Base-by-base conservation (phyloP, 768 basidiomycete genomes). In the Chalciporus chontae region DNA sequence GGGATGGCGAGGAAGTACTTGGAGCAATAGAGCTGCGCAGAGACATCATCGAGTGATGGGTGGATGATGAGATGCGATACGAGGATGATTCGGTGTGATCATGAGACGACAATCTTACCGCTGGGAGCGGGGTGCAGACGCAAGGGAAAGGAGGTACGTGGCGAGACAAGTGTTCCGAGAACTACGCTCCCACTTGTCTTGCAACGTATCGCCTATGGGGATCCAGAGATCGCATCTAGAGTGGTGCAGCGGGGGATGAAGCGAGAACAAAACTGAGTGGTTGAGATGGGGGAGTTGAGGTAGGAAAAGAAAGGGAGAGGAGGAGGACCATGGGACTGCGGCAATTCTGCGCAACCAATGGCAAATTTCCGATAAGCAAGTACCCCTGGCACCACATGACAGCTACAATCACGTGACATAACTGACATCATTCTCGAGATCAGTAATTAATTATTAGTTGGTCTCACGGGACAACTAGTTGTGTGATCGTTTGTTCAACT, bases 151-250 rank as follows among this genome's bases (percentile, higher is more conserved):
- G 41, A n/a, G 54, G 46, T 57, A 65, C 58, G 51, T 44, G 17
- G 43, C 48, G 57, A 45, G 32, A 66, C 71, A 67, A 67, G 70
- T 64, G 71, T 74, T 68, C 50, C 63, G 71, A 77, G 76, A 52
- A 75, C 73, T 65, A 59, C 76, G 73, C 76, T 76, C 73, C 69
- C 73, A 64, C 68, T 65, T 61, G 66, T 66, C 55, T 45, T 53
- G 51, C 51, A 13, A 48, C 38, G 61, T 59, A 57, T 48, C 56
- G 42, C 47, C 4, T 3, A 14, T 27, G 10, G 15, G 10, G 32
- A 17, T 9, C 8, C 14, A 19, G 21, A 34, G 21, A 44, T 34
- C 7, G 29, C 3, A 14, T n/a, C 15, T 23, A 27, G 19, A 24
- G 24, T 13, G 27, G 19, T 23, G 32, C 3, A n/a, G 14, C 23